Percentiles rank a stretch among this genome's conserved stretches.
phyloP scores from a whole-genome alignment of 2,329 filamentous ascomycete species.

The Lizonia empirigonia region DNA sequence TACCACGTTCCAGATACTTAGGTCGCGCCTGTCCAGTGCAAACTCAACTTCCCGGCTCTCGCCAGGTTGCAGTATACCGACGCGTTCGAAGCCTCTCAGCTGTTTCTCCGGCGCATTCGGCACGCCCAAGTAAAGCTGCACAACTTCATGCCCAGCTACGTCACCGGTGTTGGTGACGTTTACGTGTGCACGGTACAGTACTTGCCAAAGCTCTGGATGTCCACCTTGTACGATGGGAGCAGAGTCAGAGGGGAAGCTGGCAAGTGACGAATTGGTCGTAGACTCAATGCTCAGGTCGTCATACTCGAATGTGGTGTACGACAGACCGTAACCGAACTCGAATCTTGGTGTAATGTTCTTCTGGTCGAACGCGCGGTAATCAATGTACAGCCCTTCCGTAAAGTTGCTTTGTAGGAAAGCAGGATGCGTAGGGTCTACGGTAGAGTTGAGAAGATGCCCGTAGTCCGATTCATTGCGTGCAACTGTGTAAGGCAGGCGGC shows the following conservation, averaged over 20 bases:
- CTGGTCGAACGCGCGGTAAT: constrained; percentile 76
- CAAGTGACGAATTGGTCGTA: constrained; percentile 50
- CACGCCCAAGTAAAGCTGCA: constrained; percentile 69
- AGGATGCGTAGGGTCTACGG: constrained; percentile 52
- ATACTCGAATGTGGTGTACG: constrained; percentile 77
- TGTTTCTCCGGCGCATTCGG: constrained; percentile 67
- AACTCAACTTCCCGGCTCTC: constrained; percentile 67
- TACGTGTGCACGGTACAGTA: constrained; percentile 67
- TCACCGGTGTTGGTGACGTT: constrained; percentile 73
- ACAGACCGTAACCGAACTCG: constrained; percentile 78
- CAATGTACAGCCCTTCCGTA: constrained; percentile 77
- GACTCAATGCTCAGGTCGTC: constrained; percentile 63
- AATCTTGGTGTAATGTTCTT: constrained; percentile 69
- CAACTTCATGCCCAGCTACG: constrained; percentile 69
- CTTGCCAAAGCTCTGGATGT: constrained; percentile 64
- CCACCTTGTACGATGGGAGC: constrained; percentile 39
- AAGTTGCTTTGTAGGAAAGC: constrained; percentile 76
- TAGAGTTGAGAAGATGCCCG: constrained; percentile 62
- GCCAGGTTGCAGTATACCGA: constrained; percentile 69
- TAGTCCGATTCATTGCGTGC: constrained; percentile 71
- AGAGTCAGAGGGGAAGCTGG: constrained; percentile 18
- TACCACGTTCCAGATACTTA: constrained; percentile 81
- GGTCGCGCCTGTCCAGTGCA: constrained; percentile 73
- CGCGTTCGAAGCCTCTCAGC: constrained; percentile 78
- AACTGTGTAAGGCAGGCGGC: constrained; percentile 79